These are phyloP conservation scores for Dendrobium chrysotoxum DNA, from an alignment of 106 monocot genomes.

Conservation along the genomic window DNA sequence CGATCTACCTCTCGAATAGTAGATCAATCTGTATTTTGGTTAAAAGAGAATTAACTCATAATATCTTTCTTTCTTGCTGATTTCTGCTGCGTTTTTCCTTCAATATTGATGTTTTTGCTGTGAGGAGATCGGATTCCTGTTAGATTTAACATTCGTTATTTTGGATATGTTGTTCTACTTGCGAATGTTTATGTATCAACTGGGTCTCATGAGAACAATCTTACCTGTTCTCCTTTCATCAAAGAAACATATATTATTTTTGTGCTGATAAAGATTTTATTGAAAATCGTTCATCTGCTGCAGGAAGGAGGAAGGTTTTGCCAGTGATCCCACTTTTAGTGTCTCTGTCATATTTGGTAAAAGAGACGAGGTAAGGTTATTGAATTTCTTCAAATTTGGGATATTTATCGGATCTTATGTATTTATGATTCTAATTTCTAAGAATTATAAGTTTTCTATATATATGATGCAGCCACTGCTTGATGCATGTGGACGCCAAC, in stretches of 20 bases:
- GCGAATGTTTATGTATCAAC: too few relatives aligned
- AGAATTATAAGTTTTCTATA: not conserved
- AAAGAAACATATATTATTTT: not conserved
- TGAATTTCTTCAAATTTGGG: not conserved
- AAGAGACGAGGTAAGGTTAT: constrained; percentile 69
- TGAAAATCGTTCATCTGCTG: not conserved
- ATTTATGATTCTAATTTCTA: constrained; percentile 2
- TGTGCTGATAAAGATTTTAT: not conserved
- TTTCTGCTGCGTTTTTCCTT: too few relatives aligned
- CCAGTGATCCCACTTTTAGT: constrained; percentile 46
- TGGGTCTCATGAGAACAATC: not conserved
- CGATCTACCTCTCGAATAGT: too few relatives aligned
- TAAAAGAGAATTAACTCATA: too few relatives aligned
- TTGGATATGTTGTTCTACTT: too few relatives aligned
- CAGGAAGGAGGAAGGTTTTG: constrained; percentile 61
- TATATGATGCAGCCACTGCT: constrained; percentile 55
- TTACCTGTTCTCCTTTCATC: not conserved
- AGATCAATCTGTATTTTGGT: too few relatives aligned
- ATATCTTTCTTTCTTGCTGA: too few relatives aligned
- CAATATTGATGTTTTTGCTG: too few relatives aligned
- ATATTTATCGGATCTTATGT: not conserved
- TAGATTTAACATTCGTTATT: too few relatives aligned
- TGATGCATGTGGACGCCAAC: constrained; percentile 71
- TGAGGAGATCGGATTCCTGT: too few relatives aligned
- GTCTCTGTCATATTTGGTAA: constrained; percentile 79